A percentile compares a stretch with the other conserved stretches of the same genome.
These are phyloP conservation scores for Pythium myriotylum DNA, from an alignment of 352 stramenopile genomes.

Conservation along the genomic window DNA sequence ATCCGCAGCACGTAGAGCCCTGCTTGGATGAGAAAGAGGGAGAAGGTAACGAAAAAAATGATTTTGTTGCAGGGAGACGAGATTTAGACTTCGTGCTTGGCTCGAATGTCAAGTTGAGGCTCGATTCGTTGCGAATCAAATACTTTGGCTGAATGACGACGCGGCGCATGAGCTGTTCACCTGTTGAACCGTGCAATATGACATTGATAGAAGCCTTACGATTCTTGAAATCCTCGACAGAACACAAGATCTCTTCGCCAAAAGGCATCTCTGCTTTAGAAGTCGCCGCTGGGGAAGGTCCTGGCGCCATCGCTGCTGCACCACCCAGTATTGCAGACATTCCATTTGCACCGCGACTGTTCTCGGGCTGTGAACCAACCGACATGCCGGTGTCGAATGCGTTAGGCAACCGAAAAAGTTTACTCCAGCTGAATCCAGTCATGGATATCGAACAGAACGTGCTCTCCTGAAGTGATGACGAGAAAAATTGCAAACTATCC, in stretches of 20 bases:
- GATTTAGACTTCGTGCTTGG: constrained; percentile 52
- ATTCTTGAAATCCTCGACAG: constrained; percentile 57
- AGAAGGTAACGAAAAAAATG: constrained; percentile 58
- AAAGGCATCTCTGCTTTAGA: constrained; percentile 8
- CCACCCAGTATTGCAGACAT: not conserved
- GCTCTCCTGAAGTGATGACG: constrained; percentile 71
- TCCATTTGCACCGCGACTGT: constrained; percentile 5
- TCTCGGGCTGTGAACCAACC: not conserved
- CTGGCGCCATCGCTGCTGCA: not conserved
- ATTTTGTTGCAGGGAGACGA: constrained; percentile 60
- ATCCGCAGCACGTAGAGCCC: constrained; percentile 49
- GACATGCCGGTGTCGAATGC: constrained; percentile 20
- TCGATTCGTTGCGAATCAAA: constrained; percentile 63
- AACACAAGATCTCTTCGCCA: constrained; percentile 44
- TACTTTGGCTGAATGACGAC: constrained; percentile 71
- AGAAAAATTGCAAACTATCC: constrained; percentile 56
- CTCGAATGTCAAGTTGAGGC: constrained; percentile 53
- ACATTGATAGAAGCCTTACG: constrained; percentile 68
- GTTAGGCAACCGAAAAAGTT: constrained; percentile 60
- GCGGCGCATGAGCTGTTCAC: constrained; percentile 46
- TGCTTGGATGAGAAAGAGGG: constrained; percentile 42
- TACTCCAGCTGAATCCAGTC: constrained; percentile 79
- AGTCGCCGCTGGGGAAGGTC: constrained; percentile 13
- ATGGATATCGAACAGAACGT: constrained; percentile 82
- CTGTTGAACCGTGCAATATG: constrained; percentile 51